phyloP scores from a whole-genome alignment of 257 asterid genomes.

The Penstemon eatonii region DNA sequence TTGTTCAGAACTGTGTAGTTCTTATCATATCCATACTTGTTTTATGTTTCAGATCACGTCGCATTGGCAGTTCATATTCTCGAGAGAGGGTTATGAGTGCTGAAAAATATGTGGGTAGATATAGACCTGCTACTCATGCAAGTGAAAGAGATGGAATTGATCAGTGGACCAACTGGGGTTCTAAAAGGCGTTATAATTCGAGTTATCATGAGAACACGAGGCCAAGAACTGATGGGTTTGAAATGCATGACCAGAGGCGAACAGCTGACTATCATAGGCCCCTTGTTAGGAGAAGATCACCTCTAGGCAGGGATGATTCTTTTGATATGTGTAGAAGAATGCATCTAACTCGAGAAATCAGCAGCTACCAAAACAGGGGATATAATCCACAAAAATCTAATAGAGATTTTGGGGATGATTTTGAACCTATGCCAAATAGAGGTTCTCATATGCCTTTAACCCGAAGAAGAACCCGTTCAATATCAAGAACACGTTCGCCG shows the following conservation, averaged over 20 bases:
- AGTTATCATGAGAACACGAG: constrained; percentile 44
- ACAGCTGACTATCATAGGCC: constrained; percentile 45
- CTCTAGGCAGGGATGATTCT: constrained; percentile 50
- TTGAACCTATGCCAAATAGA: constrained; percentile 47
- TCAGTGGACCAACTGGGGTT: constrained; percentile 53
- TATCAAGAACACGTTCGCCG: constrained; percentile 87
- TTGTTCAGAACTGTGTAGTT: background rate
- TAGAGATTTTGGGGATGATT: constrained; percentile 50
- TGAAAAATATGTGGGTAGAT: constrained; percentile 47
- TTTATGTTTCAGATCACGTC: constrained; percentile 42
- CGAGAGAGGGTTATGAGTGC: constrained; percentile 53
- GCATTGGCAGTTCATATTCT: constrained; percentile 38
- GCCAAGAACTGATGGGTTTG: constrained; percentile 43
- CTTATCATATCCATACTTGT: background rate
- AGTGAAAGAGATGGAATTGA: constrained; percentile 49
- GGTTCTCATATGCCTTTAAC: constrained; percentile 31
- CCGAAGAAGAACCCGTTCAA: constrained; percentile 65
- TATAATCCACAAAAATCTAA: constrained; percentile 44
- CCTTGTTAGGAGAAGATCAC: constrained; percentile 51
- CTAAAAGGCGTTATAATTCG: constrained; percentile 48
- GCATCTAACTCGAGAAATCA: constrained; percentile 34
- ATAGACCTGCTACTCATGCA: constrained; percentile 40
- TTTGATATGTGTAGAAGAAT: constrained; percentile 46
- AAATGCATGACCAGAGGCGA: constrained; percentile 46
- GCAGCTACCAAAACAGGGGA: constrained; percentile 47